Conservation (phyloP, 75 land plant genomes). For the Gnetum montanum region DNA sequence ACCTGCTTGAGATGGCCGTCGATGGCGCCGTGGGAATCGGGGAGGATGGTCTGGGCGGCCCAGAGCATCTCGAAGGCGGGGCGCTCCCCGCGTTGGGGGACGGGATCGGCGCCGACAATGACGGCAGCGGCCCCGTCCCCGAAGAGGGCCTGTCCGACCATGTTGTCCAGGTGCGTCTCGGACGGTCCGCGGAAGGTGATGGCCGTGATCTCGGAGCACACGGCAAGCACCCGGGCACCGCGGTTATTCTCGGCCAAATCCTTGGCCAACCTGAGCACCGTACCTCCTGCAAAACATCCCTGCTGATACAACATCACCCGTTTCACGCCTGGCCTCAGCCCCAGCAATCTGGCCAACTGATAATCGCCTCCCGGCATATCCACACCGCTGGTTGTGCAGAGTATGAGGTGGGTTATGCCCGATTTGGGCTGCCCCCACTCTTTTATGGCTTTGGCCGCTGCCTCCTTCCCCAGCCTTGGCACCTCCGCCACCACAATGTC, state of each 20-base stretch:
- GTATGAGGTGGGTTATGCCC: slow-evolving; percentile 13
- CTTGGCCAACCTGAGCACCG: slow-evolving; percentile 15
- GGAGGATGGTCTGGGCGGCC: too few species aligned
- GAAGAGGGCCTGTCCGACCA: slow-evolving; percentile 35
- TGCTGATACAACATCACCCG: slow-evolving; percentile 19
- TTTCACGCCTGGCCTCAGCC: slow-evolving; percentile 14
- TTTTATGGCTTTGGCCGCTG: slow-evolving; percentile 21
- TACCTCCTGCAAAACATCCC: slow-evolving; percentile 21
- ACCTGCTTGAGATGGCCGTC: too few species aligned
- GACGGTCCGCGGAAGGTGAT: slow-evolving; percentile 33
- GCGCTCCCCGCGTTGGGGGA: slow-evolving; percentile 16
- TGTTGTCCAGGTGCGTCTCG: slow-evolving; percentile 33
- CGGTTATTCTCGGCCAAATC: slow-evolving; percentile 13
- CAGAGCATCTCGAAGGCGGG: slow-evolving; percentile 32
- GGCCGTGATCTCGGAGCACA: slow-evolving; percentile 29
- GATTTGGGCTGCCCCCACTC: slow-evolving; percentile 16
- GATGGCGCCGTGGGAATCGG: too few species aligned
- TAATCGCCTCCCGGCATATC: slow-evolving; percentile 30
- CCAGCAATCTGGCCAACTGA: slow-evolving; percentile 8
- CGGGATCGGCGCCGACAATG: slow-evolving; percentile 35
- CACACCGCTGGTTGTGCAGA: slow-evolving; percentile 27
- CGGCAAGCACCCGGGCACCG: slow-evolving; percentile 45
- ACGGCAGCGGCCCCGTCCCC: slow-evolving; percentile 47
- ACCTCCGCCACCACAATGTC: slow-evolving; percentile 17
- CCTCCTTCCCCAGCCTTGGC: slow-evolving; percentile 23